Percentiles rank a stretch among this genome's conserved stretches.
phyloP scores from a whole-genome alignment of 305 asterid species.

The Coffea humblotiana region DNA sequence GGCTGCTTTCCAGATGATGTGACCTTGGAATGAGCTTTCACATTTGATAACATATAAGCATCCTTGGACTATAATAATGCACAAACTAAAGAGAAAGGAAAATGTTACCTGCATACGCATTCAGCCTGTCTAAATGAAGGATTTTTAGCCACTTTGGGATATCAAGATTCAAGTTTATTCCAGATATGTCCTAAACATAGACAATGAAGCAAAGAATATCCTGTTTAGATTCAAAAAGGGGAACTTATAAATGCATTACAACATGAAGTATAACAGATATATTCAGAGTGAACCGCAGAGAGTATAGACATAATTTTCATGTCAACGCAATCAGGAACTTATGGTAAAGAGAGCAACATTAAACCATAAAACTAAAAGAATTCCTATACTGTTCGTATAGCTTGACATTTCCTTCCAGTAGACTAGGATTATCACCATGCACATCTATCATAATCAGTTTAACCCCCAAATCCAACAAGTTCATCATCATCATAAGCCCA shows the following conservation, averaged over 20 bases:
- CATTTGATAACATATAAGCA: neutral
- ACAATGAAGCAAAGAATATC: neutral
- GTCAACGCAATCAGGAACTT: neutral
- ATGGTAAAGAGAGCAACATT: neutral
- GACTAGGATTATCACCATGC: neutral
- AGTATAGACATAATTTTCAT: neutral
- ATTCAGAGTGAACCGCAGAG: neutral
- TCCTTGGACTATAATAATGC: neutral
- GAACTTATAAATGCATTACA: neutral
- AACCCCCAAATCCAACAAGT: too few species aligned
- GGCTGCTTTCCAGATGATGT: neutral
- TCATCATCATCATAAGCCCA: neutral
- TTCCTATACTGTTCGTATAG: neutral
- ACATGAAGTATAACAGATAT: neutral
- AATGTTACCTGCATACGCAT: slow-evolving; percentile 71
- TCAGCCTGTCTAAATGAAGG: slow-evolving; percentile 73
- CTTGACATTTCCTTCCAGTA: neutral
- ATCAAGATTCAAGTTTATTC: slow-evolving; percentile 86
- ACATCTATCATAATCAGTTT: neutral
- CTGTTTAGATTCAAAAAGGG: neutral
- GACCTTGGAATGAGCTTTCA: neutral
- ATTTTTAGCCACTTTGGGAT: slow-evolving; percentile 79
- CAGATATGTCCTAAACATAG: slow-evolving; percentile 77
- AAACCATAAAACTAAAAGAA: neutral
- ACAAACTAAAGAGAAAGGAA: neutral